These are phyloP conservation scores for Mycena rebaudengoi DNA, from an alignment of 768 basidiomycete genomes.

Conservation along the genomic window DNA sequence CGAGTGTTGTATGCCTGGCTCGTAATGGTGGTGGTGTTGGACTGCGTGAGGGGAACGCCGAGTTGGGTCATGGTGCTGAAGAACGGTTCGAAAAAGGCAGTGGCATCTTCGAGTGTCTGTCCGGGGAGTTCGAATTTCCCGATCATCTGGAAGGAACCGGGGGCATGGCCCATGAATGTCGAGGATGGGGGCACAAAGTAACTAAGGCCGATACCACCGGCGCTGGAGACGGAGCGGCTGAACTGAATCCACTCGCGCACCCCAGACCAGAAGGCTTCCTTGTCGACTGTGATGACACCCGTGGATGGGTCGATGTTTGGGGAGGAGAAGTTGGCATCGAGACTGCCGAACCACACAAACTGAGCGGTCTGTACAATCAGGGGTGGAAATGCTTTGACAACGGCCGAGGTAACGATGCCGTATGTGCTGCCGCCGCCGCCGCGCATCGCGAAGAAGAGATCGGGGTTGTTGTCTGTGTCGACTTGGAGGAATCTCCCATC, in stretches of 20 bases:
- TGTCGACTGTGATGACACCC: conserved; percentile 7
- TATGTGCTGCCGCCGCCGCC: conserved; percentile 9
- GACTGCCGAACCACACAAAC: background rate
- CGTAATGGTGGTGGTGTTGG: conserved; percentile 7
- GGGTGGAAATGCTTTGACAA: conserved; percentile 6
- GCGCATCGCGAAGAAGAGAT: conserved; percentile 2
- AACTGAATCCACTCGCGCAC: conserved; percentile 8
- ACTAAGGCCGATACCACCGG: background rate
- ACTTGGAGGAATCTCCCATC: background rate
- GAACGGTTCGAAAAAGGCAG: conserved; percentile 4
- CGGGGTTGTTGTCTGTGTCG: background rate
- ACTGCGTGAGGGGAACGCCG: conserved; percentile 1
- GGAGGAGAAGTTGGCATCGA: conserved; percentile 3
- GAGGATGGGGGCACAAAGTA: conserved; percentile 1
- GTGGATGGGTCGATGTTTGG: conserved; percentile 4
- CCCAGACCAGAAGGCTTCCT: conserved; percentile 3
- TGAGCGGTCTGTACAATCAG: conserved; percentile 5
- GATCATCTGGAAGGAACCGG: background rate
- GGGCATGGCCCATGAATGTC: background rate
- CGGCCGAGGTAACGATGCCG: conserved; percentile 4
- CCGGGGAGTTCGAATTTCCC: background rate
- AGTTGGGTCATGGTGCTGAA: conserved; percentile 6
- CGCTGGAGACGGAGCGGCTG: conserved; percentile 3
- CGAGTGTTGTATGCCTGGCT: conserved; percentile 4
- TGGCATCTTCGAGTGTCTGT: conserved; percentile 4